These are phyloP conservation scores for Coniochaeta hoffmannii DNA, from an alignment of 2,329 filamentous ascomycete species.

Conservation along the genomic window DNA sequence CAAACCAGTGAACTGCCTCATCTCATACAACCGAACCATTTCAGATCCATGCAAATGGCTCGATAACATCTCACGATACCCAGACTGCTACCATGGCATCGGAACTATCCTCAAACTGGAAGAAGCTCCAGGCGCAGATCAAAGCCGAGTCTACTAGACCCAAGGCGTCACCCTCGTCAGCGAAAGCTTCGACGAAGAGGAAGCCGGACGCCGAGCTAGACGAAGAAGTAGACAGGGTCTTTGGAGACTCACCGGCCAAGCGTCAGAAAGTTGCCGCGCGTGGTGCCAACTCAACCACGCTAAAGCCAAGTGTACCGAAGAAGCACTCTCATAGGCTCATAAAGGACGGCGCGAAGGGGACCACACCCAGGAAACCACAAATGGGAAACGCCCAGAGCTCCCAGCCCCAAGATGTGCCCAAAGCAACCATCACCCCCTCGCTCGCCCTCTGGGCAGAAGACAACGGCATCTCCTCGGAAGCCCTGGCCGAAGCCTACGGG, in stretches of 20 bases:
- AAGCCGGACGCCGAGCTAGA: background rate
- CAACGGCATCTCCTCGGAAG: slow-evolving; percentile 52
- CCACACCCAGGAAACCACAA: slow-evolving; percentile 9
- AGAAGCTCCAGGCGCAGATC: slow-evolving; percentile 61
- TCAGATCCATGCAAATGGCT: background rate
- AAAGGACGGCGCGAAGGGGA: slow-evolving; percentile 1
- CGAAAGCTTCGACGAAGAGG: background rate
- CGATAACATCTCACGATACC: background rate
- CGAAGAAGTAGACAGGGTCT: background rate
- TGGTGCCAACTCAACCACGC: background rate
- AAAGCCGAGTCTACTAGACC: slow-evolving; percentile 33
- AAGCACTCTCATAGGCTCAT: background rate
- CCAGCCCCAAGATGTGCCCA: slow-evolving; percentile 21
- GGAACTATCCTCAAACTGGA: slow-evolving; percentile 66
- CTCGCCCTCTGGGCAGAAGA: slow-evolving; percentile 54
- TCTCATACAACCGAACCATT: background rate
- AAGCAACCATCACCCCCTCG: slow-evolving; percentile 39
- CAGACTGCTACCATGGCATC: slow-evolving; percentile 27
- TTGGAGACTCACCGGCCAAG: background rate
- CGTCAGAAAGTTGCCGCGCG: background rate
- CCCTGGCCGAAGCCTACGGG: slow-evolving; percentile 55
- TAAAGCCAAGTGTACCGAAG: slow-evolving; percentile 13
- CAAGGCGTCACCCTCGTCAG: slow-evolving; percentile 13
- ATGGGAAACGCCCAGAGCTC: slow-evolving; percentile 54
- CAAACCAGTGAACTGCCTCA: background rate